Conservation (phyloP, 202 grass and related monocot species). For the Carex arenaria region DNA sequence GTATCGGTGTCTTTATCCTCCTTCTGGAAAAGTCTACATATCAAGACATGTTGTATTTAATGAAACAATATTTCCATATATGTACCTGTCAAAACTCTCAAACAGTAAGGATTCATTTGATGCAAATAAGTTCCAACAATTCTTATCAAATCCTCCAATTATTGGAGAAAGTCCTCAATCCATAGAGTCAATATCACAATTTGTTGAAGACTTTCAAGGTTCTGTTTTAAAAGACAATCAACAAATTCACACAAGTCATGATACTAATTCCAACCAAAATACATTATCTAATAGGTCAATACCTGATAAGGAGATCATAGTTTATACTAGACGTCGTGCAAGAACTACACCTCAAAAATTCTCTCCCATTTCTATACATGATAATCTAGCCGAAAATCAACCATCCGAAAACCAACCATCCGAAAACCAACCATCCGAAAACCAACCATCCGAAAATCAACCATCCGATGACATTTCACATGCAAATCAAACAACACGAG, state of each 20-base stretch:
- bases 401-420: no score
- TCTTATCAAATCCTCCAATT: not conserved
- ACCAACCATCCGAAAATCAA: no score
- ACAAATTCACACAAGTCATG: no score
- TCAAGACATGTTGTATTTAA: not conserved
- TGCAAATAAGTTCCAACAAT: not conserved
- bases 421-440: no score
- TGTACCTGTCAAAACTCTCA: not conserved
- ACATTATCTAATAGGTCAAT: not conserved
- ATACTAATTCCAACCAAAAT: not conserved
- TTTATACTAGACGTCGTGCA: not conserved
- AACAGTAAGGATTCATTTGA: not conserved
- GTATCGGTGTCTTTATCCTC: not conserved
- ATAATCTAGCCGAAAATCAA: no score
- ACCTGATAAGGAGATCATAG: not conserved
- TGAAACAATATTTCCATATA: not conserved
- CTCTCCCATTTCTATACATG: no score
- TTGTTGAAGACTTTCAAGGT: not conserved
- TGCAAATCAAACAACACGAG: no score
- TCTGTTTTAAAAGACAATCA: not conserved
- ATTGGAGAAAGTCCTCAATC: not conserved
- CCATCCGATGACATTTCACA: no score
- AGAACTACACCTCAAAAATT: not conserved
- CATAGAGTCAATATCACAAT: not conserved
- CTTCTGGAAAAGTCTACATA: not conserved